These are phyloP conservation scores for Rhazya stricta DNA, from an alignment of 257 asterid genomes.

Conservation along the genomic window DNA sequence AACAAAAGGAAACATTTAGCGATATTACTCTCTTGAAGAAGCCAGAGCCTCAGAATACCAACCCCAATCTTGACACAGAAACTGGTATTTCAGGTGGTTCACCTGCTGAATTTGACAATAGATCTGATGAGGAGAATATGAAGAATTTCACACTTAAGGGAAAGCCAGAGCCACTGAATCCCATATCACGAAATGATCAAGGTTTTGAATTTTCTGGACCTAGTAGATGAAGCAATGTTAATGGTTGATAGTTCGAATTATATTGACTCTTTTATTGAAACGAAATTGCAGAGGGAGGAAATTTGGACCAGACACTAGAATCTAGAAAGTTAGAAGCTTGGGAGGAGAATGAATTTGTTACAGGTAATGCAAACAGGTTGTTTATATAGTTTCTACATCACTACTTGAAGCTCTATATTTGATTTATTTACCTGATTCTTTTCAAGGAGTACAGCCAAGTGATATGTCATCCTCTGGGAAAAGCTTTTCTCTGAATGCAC, in stretches of 20 bases:
- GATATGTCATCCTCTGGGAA: slow-evolving; percentile 31
- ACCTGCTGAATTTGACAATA: slow-evolving; percentile 18
- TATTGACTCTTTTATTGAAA: slow-evolving; percentile 23
- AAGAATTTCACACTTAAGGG: slow-evolving; percentile 27
- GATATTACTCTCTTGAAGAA: slow-evolving; percentile 70
- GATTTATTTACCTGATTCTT: slow-evolving; percentile 28
- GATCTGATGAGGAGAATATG: slow-evolving; percentile 20
- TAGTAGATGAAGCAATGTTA: slow-evolving; percentile 20
- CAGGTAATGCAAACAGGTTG: slow-evolving; percentile 44
- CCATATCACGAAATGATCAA: slow-evolving; percentile 30
- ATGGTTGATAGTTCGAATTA: slow-evolving; percentile 13
- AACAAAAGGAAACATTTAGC: slow-evolving; percentile 53
- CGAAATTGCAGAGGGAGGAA: slow-evolving; percentile 6
- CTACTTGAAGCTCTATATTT: slow-evolving; percentile 15
- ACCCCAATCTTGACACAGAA: slow-evolving; percentile 26
- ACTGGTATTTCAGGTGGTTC: slow-evolving; percentile 25
- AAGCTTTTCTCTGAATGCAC: slow-evolving; percentile 28
- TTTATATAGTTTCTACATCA: slow-evolving; percentile 3
- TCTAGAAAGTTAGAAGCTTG: slow-evolving; percentile 25
- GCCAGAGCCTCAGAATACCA: slow-evolving; percentile 45
- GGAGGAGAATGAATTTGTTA: slow-evolving; percentile 32
- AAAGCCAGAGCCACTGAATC: slow-evolving; percentile 39
- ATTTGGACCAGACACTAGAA: slow-evolving; percentile 16
- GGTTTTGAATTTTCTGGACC: slow-evolving; percentile 29
- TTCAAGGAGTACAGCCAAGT: slow-evolving; percentile 64